phyloP scores from a whole-genome alignment of 1,284 basidiomycete genomes.

The Uromyces viciae-fabae region DNA sequence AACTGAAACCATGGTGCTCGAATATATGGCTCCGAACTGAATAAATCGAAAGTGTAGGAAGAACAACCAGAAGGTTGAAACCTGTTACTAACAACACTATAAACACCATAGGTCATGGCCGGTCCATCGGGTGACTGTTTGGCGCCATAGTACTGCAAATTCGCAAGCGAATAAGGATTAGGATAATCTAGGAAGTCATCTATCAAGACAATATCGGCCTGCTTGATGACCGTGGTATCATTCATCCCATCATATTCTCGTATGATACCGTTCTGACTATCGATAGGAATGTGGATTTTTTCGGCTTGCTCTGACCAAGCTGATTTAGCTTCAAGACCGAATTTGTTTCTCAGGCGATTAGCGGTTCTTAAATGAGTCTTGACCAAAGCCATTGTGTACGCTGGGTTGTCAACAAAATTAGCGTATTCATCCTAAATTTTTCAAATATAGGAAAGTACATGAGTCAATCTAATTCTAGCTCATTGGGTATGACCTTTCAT shows the following conservation, averaged over 20 bases:
- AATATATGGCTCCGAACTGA: conserved; percentile 48
- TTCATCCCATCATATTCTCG: conserved; percentile 51
- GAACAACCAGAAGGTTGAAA: conserved; percentile 50
- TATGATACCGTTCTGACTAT: conserved; percentile 46
- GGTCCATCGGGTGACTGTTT: conserved; percentile 48
- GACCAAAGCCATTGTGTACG: conserved; percentile 50
- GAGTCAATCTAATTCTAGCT: too few relatives aligned
- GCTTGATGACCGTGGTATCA: conserved; percentile 49
- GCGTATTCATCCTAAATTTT: conserved; percentile 50
- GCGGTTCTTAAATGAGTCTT: conserved; percentile 47
- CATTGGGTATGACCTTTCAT: too few relatives aligned
- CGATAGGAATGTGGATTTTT: conserved; percentile 43
- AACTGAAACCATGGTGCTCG: conserved; percentile 51
- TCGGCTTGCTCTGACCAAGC: conserved; percentile 48
- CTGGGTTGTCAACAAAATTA: conserved; percentile 46
- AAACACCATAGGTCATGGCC: conserved; percentile 51
- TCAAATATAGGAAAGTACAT: too few relatives aligned
- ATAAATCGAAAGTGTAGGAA: conserved; percentile 49
- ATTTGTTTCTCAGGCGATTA: conserved; percentile 32
- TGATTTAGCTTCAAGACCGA: conserved; percentile 35
- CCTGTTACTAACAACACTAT: conserved; percentile 48
- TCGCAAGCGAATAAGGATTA: conserved; percentile 32
- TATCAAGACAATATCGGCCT: conserved; percentile 51
- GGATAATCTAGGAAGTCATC: conserved; percentile 50
- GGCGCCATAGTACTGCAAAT: conserved; percentile 50